Evolutionary conservation across 2,329 filamentous ascomycete genomes (phyloP).

Genomic region (Claviceps cyperi): DNA sequence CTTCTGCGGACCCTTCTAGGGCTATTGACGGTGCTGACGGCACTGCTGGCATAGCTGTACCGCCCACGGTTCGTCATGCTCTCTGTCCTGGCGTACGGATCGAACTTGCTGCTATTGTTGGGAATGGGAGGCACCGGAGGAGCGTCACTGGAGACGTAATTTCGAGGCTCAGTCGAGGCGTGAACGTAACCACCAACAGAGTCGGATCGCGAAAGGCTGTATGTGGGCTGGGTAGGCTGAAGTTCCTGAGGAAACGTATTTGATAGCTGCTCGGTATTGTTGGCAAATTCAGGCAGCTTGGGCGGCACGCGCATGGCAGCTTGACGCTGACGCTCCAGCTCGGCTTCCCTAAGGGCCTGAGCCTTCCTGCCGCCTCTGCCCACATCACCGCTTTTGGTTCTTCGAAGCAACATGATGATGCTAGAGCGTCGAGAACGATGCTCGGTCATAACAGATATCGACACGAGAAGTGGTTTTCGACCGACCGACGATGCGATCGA

Average conservation of each 20-base stretch:
- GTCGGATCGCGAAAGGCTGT: conserved; percentile 38
- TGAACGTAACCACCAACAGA: conserved; percentile 1
- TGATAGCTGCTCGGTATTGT: conserved; percentile 30
- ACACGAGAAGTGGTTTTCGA: conserved; percentile 2
- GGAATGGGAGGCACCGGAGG: conserved; percentile 45
- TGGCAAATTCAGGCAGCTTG: conserved; percentile 38
- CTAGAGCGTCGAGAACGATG: conserved; percentile 23
- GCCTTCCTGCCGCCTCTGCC: conserved; percentile 45
- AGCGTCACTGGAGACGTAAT: conserved; percentile 26
- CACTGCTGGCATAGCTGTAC: conserved; percentile 91
- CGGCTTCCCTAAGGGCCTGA: conserved; percentile 36
- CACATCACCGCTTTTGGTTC: conserved; percentile 53
- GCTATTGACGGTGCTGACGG: conserved; percentile 82
- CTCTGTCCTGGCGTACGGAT: conserved; percentile 71
- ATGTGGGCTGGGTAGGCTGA: conserved; percentile 43
- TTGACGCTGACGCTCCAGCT: conserved; percentile 36
- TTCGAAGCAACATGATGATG: conserved; percentile 48
- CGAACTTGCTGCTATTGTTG: conserved; percentile 45
- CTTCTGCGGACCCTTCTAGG: conserved; percentile 81
- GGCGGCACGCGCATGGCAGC: conserved; percentile 32
- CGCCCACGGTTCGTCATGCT: conserved; percentile 95
- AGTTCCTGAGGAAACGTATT: conserved; percentile 37
- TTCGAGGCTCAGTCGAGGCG: conserved; percentile 26
- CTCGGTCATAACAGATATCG: conserved; percentile 16
- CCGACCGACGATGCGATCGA: not conserved